phyloP scores from a whole-genome alignment of 257 asterid genomes.

The Gentiana macrophylla region DNA sequence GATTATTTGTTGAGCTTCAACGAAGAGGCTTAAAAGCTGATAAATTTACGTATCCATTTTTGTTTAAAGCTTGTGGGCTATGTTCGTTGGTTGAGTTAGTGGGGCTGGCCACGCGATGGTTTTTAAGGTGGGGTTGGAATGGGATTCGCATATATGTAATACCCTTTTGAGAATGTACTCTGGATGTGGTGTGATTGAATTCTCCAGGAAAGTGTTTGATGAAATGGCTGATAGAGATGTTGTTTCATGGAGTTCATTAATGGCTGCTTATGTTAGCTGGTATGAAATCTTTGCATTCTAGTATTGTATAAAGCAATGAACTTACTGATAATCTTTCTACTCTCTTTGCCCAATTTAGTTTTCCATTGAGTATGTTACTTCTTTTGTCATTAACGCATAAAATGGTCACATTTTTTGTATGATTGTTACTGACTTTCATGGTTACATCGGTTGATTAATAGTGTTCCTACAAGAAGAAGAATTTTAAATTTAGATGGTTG shows the following conservation, averaged over 20 bases:
- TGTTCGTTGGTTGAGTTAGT: constrained; percentile 42
- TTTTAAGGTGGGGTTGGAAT: constrained; percentile 33
- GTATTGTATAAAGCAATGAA: neutral
- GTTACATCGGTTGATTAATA: too few species aligned
- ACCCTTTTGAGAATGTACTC: constrained; percentile 52
- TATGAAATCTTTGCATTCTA: constrained; percentile 8
- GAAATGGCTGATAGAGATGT: constrained; percentile 53
- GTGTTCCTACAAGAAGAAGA: too few species aligned
- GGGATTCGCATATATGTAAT: constrained; percentile 39
- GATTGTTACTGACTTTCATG: too few species aligned
- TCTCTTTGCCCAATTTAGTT: neutral
- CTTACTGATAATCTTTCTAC: too few species aligned
- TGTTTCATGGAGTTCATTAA: constrained; percentile 76
- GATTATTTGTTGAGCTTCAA: constrained; percentile 23
- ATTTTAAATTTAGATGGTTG: too few species aligned
- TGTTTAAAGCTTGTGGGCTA: constrained; percentile 56
- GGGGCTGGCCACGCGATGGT: constrained; percentile 46
- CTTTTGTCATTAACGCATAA: too few species aligned
- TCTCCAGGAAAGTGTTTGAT: constrained; percentile 41
- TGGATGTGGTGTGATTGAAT: constrained; percentile 20
- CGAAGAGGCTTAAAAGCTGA: constrained; percentile 27
- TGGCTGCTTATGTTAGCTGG: constrained; percentile 65
- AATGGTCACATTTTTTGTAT: neutral
- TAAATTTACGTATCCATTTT: constrained; percentile 44
- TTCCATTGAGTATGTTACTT: neutral